Evolutionary conservation across 805 yeast species (phyloP).

Genomic region (Ogataea saltuana): DNA sequence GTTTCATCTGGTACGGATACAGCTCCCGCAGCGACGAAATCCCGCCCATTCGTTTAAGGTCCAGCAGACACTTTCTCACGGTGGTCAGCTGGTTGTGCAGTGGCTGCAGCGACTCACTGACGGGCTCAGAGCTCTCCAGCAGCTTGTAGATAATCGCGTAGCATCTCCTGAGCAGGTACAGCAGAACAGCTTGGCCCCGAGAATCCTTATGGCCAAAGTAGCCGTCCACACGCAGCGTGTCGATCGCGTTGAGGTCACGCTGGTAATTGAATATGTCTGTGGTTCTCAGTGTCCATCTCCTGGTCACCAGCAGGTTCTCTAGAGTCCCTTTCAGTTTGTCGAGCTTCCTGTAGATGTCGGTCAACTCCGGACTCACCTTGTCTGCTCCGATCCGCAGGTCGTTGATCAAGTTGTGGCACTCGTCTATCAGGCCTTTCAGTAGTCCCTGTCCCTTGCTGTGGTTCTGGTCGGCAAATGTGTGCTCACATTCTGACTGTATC

Average conservation of each 20-base stretch:
- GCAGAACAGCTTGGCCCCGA: constrained; percentile 59
- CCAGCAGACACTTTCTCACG: constrained; percentile 84
- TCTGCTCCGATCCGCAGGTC: constrained; percentile 58
- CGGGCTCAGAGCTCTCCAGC: constrained; percentile 92
- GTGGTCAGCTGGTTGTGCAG: constrained; percentile 92
- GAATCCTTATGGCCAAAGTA: constrained; percentile 44
- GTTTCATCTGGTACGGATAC: constrained; percentile 93
- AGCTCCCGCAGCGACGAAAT: constrained; percentile 82
- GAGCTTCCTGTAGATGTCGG: constrained; percentile 63
- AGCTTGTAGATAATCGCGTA: constrained; percentile 88
- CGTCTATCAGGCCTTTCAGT: constrained; percentile 76
- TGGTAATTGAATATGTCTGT: constrained; percentile 90
- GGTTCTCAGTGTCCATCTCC: constrained; percentile 97
- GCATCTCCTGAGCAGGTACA: constrained; percentile 85
- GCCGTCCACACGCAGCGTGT: constrained; percentile 66
- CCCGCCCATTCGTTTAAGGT: constrained; percentile 91
- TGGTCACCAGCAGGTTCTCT: constrained; percentile 82
- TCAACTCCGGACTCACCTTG: constrained; percentile 51
- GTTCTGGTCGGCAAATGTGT: constrained; percentile 17
- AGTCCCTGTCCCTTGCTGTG: constrained; percentile 43
- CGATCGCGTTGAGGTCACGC: constrained; percentile 69
- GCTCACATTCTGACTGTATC: constrained; percentile 29
- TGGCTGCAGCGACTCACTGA: constrained; percentile 89
- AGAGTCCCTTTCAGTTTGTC: constrained; percentile 67
- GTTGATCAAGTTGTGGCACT: constrained; percentile 70